These are phyloP conservation scores for Lecanicillium sp. DNA, from an alignment of 2,329 filamentous ascomycete genomes.

Conservation along the genomic window DNA sequence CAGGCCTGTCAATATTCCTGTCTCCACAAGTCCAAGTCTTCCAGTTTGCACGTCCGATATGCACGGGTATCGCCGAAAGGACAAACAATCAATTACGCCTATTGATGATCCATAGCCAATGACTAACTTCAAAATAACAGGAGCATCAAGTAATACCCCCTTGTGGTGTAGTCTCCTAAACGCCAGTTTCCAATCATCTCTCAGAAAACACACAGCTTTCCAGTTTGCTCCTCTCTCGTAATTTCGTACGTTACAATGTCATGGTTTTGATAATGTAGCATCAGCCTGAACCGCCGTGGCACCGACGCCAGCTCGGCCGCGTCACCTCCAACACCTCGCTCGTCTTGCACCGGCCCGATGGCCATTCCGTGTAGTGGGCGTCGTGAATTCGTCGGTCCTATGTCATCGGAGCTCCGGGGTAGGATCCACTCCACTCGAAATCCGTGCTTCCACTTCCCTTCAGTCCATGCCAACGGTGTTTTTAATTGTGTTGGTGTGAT, in stretches of 20 bases:
- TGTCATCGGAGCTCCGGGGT: constrained; percentile 39
- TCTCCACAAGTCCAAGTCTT: not conserved
- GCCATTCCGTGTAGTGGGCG: constrained; percentile 59
- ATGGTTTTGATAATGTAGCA: constrained; percentile 66
- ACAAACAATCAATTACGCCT: not conserved
- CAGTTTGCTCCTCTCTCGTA: constrained; percentile 30
- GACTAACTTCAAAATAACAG: no score
- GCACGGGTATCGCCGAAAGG: constrained; percentile 6
- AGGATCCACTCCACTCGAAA: constrained; percentile 48
- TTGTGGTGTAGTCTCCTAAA: no score
- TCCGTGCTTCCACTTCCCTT: constrained; percentile 25
- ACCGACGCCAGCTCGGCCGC: constrained; percentile 14
- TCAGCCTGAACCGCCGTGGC: constrained; percentile 52
- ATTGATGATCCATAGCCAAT: no score
- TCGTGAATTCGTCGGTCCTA: constrained; percentile 29
- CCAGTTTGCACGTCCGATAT: not conserved
- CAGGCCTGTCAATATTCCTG: no score
- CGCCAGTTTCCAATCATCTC: not conserved
- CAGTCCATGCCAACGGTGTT: constrained; percentile 10
- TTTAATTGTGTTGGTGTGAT: constrained; percentile 40
- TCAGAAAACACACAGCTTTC: constrained; percentile 27
- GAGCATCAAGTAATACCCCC: no score
- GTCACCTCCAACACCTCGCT: constrained; percentile 16
- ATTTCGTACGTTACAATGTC: constrained; percentile 64
- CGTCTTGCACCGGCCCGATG: constrained; percentile 51